Base-by-base conservation (phyloP, 1,139 yeast genomes). In the Wickerhamomyces sp. region DNA sequence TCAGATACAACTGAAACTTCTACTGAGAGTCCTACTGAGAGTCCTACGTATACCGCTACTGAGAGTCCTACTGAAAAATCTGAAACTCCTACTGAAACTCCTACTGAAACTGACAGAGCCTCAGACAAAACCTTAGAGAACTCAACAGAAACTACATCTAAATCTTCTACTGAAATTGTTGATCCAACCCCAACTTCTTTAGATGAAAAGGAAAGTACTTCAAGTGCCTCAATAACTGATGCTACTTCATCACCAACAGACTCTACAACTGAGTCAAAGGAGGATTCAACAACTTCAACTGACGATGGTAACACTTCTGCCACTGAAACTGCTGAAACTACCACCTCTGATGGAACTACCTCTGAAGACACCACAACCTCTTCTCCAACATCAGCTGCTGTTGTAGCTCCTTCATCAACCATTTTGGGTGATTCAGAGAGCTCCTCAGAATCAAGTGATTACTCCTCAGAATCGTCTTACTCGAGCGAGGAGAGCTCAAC, bases 131-230 rank as follows among this genome's bases (percentile, higher is more conserved):
- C 37, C 14, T n/a, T n/a, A n/a, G n/a, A n/a, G n/a, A n/a, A n/a
- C n/a, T n/a, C n/a, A n/a, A n/a, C n/a, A n/a, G n/a, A n/a, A n/a
- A 22, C 38, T 29, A 31, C 42, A 7, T 9, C 40, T 9, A 19
- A 41, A 13, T 21, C 31, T 18, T 39, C 44, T 17, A 36, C 42
- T 14, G 19, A 24, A 10, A 26, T 37, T n/a, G 14, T 13, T 15
- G 24, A 9, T 25, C 16, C 17, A 16, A 14, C 28, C 15, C 5
- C 38, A 5, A 28, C 35, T 14, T 10, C 29, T 37, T 17, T 21
- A 10, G 24, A 21, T 21, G 24, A 21, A 21, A 10, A 32, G 8
- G 12, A 15, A 7, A 32, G 9, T 19, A 9, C 38, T 25, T 17
- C 35, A 13, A 19, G n/a, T n/a, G n/a, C 24, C 10, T 8, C 24